Percentiles rank a stretch among this genome's conserved stretches.
Conservation (phyloP, 208 protist genomes). For the Acanthamoeba royreba region DNA sequence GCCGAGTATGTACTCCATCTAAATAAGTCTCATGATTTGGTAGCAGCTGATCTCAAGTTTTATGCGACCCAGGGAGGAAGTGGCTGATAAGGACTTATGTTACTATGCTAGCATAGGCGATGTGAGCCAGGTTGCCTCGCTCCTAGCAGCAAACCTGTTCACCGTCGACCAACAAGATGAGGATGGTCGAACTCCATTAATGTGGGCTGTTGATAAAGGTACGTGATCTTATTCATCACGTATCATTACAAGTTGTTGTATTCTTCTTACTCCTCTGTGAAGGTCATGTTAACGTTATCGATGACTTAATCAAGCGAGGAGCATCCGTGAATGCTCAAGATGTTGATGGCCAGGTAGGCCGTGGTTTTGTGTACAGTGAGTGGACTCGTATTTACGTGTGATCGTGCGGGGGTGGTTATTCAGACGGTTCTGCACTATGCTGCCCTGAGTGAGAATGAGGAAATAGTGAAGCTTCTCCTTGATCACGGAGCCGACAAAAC, state of each 20-base stretch:
- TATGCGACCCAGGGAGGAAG: not conserved
- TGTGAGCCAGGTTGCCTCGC: not conserved
- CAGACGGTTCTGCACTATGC: conserved; percentile 33
- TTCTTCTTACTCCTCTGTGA: not conserved
- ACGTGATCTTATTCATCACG: not conserved
- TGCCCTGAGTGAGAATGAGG: not conserved
- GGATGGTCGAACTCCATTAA: not conserved
- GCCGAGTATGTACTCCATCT: not conserved
- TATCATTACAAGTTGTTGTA: too few relatives aligned
- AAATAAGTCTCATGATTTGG: not conserved
- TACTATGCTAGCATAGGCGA: not conserved
- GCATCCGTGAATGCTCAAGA: not conserved
- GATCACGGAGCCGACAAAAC: not conserved
- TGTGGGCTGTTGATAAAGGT: conserved; percentile 27
- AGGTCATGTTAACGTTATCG: not conserved
- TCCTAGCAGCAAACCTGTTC: not conserved
- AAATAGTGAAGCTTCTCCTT: not conserved
- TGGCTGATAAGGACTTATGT: not conserved
- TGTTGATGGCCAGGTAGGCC: not conserved
- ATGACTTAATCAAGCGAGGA: not conserved
- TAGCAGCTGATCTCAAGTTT: not conserved
- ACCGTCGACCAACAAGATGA: not conserved
- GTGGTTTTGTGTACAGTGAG: not conserved
- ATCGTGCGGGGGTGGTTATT: not conserved
- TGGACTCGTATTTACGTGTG: not conserved